Percentiles rank a stretch among this genome's conserved stretches.
These are phyloP conservation scores for Ceratobasidium sp. DNA, from an alignment of 1,284 basidiomycete genomes.

Conservation along the genomic window DNA sequence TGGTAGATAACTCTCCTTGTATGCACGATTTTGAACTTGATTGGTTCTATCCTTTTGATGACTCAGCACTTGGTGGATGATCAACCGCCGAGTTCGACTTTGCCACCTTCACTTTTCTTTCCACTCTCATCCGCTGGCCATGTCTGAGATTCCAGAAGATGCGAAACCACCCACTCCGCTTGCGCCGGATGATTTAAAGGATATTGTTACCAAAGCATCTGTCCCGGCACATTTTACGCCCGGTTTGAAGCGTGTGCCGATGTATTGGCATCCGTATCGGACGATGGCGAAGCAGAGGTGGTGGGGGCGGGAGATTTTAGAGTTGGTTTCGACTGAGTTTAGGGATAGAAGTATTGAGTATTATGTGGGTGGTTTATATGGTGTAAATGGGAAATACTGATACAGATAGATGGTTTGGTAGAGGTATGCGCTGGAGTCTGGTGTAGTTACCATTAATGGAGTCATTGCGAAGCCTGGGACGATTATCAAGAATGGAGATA, in stretches of 20 bases:
- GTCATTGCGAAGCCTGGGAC: slow-evolving; percentile 83
- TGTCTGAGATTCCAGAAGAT: slow-evolving; percentile 24
- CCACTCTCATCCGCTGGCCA: slow-evolving; percentile 15
- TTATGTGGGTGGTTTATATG: slow-evolving; percentile 73
- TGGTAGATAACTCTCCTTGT: slow-evolving; percentile 5
- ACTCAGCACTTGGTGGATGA: background rate
- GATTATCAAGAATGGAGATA: slow-evolving; percentile 88
- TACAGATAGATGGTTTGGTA: slow-evolving; percentile 56
- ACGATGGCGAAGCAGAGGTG: slow-evolving; percentile 95
- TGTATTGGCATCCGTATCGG: slow-evolving; percentile 63
- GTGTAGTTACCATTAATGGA: slow-evolving; percentile 95
- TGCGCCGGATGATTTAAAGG: slow-evolving; percentile 22
- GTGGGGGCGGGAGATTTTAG: slow-evolving; percentile 86
- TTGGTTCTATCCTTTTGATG: slow-evolving; percentile 4
- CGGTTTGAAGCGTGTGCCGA: slow-evolving; percentile 46
- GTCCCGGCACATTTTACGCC: slow-evolving; percentile 39
- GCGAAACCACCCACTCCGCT: slow-evolving; percentile 29
- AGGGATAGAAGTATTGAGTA: slow-evolving; percentile 92
- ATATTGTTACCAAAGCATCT: slow-evolving; percentile 27
- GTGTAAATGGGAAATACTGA: background rate
- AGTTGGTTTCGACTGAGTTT: slow-evolving; percentile 91
- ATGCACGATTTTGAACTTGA: slow-evolving; percentile 12
- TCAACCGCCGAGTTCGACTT: slow-evolving; percentile 1
- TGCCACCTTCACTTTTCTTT: slow-evolving; percentile 8
- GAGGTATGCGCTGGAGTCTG: slow-evolving; percentile 93